phyloP scores from a whole-genome alignment of 202 grass and related monocot species.

The Zizania palustris region DNA sequence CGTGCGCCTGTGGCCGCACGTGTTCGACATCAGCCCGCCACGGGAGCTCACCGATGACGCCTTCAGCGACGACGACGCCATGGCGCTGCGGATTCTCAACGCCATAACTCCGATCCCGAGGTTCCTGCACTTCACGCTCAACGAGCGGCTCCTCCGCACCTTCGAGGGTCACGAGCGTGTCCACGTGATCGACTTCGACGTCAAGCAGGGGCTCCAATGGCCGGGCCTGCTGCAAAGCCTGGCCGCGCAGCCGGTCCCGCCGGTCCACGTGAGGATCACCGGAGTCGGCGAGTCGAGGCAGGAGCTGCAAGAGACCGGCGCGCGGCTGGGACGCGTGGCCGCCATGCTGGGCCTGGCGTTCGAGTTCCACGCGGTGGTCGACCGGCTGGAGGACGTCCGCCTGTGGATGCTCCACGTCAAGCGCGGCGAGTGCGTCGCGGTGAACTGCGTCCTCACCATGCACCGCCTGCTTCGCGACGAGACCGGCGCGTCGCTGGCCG shows the following conservation, averaged over 20 bases:
- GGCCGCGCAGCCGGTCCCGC: constrained; percentile 44
- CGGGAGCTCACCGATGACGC: constrained; percentile 56
- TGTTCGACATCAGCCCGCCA: constrained; percentile 66
- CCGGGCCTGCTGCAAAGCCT: constrained; percentile 85
- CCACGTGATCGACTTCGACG: constrained; percentile 93
- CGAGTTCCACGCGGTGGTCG: constrained; percentile 89
- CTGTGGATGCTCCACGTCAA: constrained; percentile 99
- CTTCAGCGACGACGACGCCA: constrained; percentile 55
- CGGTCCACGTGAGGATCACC: constrained; percentile 80
- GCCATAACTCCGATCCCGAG: constrained; percentile 70
- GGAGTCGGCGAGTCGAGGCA: constrained; percentile 80
- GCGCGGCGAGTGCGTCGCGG: constrained; percentile 79
- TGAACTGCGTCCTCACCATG: constrained; percentile 67
- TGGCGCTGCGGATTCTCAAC: constrained; percentile 70
- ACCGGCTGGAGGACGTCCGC: constrained; percentile 88
- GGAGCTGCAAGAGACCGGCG: constrained; percentile 72
- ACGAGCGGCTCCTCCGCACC: constrained; percentile 64
- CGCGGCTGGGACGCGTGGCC: constrained; percentile 60
- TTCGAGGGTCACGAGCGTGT: constrained; percentile 88
- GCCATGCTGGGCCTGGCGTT: constrained; percentile 61
- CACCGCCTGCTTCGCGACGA: constrained; percentile 76
- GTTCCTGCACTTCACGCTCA: constrained; percentile 87
- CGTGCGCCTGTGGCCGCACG: constrained; percentile 66
- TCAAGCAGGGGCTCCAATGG: constrained; percentile 99
- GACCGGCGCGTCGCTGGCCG: constrained; percentile 51